Evolutionary conservation across 352 stramenopile species (phyloP), one percentile per base, ranked within the genome.

Genomic region (Aphanomyces astaci): DNA sequence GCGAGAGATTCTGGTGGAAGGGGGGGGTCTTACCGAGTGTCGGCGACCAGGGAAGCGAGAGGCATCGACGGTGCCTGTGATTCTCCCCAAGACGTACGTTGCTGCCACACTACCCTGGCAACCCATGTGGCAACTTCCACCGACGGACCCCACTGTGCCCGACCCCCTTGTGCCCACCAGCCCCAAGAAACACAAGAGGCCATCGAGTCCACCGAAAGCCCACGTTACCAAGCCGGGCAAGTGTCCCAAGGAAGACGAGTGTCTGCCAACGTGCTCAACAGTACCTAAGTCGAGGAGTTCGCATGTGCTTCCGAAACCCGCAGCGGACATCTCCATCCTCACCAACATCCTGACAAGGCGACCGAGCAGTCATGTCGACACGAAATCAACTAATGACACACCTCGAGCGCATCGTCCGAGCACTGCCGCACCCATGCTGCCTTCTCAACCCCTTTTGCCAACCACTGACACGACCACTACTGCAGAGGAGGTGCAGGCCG

Each of bases 51-150:
- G 25, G n/a, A 40, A 59, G 25, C 51, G 17, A 1, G 51, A 59
- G n/a, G 5, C 7, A 5, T 30, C 51, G 25, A 33, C 25, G 51
- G 51, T 22, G n/a, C 15, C 62, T 27, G 45, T 68, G 19, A 48
- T 68, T 17, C n/a, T 62, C 10, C 62, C 48, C 28, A 68, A 68
- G 30, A 51, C n/a, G 33, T 52, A 49, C 22, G 9, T 60, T 1
- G 17, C 28, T 28, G n/a, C 46, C 15, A 52, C 57, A n/a, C 62
- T 68, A 24, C 62, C 62, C 2, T 68, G 62, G 62, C 62, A 60
- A 24, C 43, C 40, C 5, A 60, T 46, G 28, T 68, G 62, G 62
- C 48, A 68, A 24, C 22, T 22, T 7, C 19, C 51, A 25, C n/a
- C 27, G n/a, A 7, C n/a, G 11, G 27, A 55, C n/a, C 51, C 51